Evolutionary conservation across 192 early-diverging fungal genomes (phyloP).

Genomic region (Gonapodya prolifera): DNA sequence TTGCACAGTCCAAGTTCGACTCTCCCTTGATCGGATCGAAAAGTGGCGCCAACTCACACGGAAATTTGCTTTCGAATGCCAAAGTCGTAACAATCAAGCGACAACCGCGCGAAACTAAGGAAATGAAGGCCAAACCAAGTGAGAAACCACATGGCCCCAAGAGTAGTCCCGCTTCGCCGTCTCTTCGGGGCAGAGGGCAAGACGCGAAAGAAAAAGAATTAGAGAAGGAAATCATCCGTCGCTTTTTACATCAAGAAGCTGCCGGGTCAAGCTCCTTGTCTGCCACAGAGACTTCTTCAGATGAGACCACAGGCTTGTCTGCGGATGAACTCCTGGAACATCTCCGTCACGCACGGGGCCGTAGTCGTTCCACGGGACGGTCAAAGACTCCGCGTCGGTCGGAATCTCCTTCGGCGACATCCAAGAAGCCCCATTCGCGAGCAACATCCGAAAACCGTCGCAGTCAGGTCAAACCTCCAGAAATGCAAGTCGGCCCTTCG

Average conservation of each 20-base stretch:
- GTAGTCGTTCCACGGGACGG: not conserved
- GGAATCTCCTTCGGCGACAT: not conserved
- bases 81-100: not conserved
- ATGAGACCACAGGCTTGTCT: not conserved
- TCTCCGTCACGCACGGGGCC: not conserved
- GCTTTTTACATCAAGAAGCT: not conserved
- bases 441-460: not conserved
- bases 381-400: not conserved
- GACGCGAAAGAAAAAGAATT: not conserved
- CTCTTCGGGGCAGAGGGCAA: not conserved
- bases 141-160: not conserved
- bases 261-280: not conserved
- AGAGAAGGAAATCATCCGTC: not conserved
- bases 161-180: too few relatives aligned
- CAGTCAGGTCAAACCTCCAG: not conserved
- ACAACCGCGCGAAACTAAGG: not conserved
- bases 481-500: not conserved
- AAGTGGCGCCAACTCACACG: not conserved
- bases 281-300: not conserved
- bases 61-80: not conserved
- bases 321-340: not conserved
- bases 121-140: not conserved
- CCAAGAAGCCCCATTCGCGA: not conserved
- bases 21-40: not conserved
- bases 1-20: not conserved